Base-by-base conservation (phyloP, 2,329 filamentous ascomycete species). In the Colletotrichum sp. region DNA sequence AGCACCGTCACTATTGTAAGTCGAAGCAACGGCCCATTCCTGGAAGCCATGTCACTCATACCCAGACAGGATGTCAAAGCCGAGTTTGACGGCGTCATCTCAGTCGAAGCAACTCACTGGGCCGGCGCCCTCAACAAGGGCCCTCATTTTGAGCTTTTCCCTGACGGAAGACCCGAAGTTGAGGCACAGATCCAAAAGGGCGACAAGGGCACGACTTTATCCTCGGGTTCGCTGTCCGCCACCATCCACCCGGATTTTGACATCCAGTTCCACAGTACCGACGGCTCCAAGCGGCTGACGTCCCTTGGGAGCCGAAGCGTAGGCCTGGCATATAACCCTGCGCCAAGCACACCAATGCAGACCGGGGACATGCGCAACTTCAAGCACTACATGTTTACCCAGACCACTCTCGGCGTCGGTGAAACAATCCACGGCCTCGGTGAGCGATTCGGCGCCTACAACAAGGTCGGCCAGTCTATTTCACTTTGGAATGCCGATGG, bases 381-480 rank as follows among this genome's bases (percentile, higher is more conserved):
- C 78, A 84, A 87, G 71, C 90, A 91, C 81, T 90, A 90, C 82
- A 88, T 91, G 78, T 91, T 91, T 80, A 88, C 89, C 34, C 89
- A 91, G 81, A 91, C 89, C 2, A 88, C 86, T 7, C 84, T 92
- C 3, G 84, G 86, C 4, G 89, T 91, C 1, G 90, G 90, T 32
- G 94, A 96, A 83, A 91, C 92, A 1, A 89, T 96, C 16, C 93
- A 95, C 82, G 94, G 94, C 0, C 88, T 96, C 6, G 94, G 94
- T 2, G 94, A 96, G 84, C 89, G 94, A 16, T 96, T 96, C 81
- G 94, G 94, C 1, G 91, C 93, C 8, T 94, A 94, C 84, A 93
- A 94, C 82, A 95, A 95, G 83, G 92, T 95, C 57, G 94, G 94
- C 15, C 94, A 96, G 83, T 88, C 89, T 15, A 86, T 96, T 10